A percentile compares a stretch with the other conserved stretches of the same genome.
These are phyloP conservation scores for Geosmithia morbida DNA, from an alignment of 2,329 filamentous ascomycete genomes.

Conservation along the genomic window DNA sequence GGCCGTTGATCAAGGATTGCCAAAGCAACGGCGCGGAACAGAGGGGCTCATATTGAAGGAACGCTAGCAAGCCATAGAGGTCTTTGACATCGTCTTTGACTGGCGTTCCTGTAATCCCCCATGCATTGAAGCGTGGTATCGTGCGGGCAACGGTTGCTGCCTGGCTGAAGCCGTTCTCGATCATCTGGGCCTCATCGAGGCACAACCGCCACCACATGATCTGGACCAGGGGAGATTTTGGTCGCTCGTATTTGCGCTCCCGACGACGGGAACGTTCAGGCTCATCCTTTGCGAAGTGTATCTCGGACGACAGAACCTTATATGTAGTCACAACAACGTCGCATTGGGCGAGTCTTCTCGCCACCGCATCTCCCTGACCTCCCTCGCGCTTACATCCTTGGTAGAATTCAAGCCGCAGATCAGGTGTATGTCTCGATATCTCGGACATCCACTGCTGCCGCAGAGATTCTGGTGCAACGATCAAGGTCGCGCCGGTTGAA, in stretches of 20 bases:
- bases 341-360: slow-evolving; percentile 29
- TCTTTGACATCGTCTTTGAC: slow-evolving; percentile 67
- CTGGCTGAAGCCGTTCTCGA: slow-evolving; percentile 75
- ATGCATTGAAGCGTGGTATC: slow-evolving; percentile 74
- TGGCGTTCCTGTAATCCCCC: slow-evolving; percentile 83
- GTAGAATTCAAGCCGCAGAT: slow-evolving; percentile 41
- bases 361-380: slow-evolving; percentile 21
- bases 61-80: slow-evolving; percentile 66
- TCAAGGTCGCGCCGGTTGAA: slow-evolving; percentile 41
- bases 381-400: slow-evolving; percentile 26
- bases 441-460: slow-evolving; percentile 48
- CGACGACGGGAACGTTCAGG: slow-evolving; percentile 56
- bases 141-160: slow-evolving; percentile 67
- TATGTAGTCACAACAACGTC: slow-evolving; percentile 54
- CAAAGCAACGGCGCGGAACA: slow-evolving; percentile 50
- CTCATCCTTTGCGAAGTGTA: slow-evolving; percentile 59
- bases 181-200: slow-evolving; percentile 75
- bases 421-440: slow-evolving; percentile 41
- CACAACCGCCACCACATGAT: slow-evolving; percentile 81
- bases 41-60: slow-evolving; percentile 68
- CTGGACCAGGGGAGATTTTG: slow-evolving; percentile 62
- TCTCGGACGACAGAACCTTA: slow-evolving; percentile 59
- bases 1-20: slow-evolving; percentile 45
- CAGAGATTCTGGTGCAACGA: slow-evolving; percentile 43
- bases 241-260: slow-evolving; percentile 48